phyloP scores from a whole-genome alignment of 768 basidiomycete species.

The Agaricus sinodeliciosus region DNA sequence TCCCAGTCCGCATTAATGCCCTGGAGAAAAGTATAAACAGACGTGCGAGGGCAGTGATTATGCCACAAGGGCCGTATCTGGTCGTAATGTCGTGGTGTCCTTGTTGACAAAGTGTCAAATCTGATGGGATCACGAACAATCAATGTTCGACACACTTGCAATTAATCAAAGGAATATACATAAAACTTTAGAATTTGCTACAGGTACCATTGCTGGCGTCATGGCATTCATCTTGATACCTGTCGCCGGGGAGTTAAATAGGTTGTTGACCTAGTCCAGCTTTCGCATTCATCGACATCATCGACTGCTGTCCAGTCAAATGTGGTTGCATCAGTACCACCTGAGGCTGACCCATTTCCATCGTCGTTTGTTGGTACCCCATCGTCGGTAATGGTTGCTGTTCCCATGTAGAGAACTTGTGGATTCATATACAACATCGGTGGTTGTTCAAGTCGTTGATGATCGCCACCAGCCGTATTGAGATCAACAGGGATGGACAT shows the following conservation, averaged over 20 bases:
- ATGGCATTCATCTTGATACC: conserved; percentile 9
- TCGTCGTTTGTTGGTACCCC: neutral
- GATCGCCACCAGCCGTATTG: neutral
- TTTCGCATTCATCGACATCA: neutral
- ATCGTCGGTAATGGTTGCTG: neutral
- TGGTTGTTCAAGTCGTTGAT: neutral
- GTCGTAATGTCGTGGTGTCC: conserved; percentile 19
- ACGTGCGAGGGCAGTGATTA: conserved; percentile 22
- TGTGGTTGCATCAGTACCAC: conserved; percentile 6
- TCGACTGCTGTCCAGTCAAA: neutral
- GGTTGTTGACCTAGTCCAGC: neutral
- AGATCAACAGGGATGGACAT: neutral
- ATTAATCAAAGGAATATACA: neutral
- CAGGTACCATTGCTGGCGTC: conserved; percentile 1
- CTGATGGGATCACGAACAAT: neutral
- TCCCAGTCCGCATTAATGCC: neutral
- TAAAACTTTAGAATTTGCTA: neutral
- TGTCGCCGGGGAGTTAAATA: neutral
- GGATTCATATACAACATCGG: neutral
- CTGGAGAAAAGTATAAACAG: neutral
- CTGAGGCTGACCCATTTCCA: conserved; percentile 5
- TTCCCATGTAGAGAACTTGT: neutral
- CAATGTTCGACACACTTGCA: neutral
- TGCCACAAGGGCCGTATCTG: conserved; percentile 18
- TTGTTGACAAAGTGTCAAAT: neutral